phyloP scores from a whole-genome alignment of 345 rosid species.

The Aquilaria sinensis region DNA sequence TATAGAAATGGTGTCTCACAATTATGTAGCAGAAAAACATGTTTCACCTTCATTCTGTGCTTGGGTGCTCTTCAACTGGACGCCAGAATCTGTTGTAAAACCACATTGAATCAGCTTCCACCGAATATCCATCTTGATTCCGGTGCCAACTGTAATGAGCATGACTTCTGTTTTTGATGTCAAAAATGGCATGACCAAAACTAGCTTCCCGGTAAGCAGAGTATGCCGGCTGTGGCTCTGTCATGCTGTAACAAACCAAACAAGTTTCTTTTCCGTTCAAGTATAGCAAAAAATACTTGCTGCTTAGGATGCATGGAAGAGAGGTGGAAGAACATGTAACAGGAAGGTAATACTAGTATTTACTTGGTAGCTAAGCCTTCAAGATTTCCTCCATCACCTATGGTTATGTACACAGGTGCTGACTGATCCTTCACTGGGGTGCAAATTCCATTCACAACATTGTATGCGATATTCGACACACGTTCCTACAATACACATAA shows the following conservation, averaged over 20 bases:
- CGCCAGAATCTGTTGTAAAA: slow-evolving; percentile 42
- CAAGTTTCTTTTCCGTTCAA: neutral
- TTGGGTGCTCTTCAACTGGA: slow-evolving; percentile 30
- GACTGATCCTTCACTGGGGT: slow-evolving; percentile 51
- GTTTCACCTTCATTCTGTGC: neutral
- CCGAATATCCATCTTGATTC: too few species aligned
- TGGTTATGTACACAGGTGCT: slow-evolving; percentile 76
- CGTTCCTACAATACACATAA: slow-evolving; percentile 46
- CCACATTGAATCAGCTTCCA: slow-evolving; percentile 51
- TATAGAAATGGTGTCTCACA: neutral
- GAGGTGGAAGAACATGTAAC: too few species aligned
- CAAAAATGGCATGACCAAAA: too few species aligned
- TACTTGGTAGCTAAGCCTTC: slow-evolving; percentile 84
- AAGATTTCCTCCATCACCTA: slow-evolving; percentile 86
- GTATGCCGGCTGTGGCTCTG: too few species aligned
- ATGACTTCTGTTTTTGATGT: too few species aligned
- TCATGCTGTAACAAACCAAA: neutral
- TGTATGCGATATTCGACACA: slow-evolving; percentile 72
- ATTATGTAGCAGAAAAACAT: neutral
- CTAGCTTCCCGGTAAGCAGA: too few species aligned
- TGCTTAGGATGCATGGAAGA: too few species aligned
- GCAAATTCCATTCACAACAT: slow-evolving; percentile 49
- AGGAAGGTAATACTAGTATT: slow-evolving; percentile 3
- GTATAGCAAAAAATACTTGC: too few species aligned
- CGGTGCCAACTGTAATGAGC: too few species aligned